phyloP scores from a whole-genome alignment of 352 stramenopile genomes.

The Pythium coloratum region DNA sequence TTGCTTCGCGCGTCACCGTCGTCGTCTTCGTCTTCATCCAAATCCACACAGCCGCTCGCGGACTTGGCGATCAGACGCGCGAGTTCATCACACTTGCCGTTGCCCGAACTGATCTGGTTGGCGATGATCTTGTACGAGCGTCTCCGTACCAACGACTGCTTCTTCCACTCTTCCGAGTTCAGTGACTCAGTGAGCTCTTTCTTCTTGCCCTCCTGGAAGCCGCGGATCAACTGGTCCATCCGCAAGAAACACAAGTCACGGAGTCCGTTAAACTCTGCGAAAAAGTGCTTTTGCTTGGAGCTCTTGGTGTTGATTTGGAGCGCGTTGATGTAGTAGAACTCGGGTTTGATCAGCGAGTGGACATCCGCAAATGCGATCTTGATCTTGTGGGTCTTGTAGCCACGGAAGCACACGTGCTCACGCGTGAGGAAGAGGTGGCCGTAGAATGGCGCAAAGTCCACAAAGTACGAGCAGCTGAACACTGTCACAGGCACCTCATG shows the following conservation, averaged over 20 bases:
- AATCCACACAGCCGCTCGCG: constrained; percentile 40
- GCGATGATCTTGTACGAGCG: constrained; percentile 55
- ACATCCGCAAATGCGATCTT: constrained; percentile 66
- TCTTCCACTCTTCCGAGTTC: constrained; percentile 32
- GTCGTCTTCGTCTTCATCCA: constrained; percentile 31
- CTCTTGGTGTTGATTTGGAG: constrained; percentile 68
- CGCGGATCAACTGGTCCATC: constrained; percentile 69
- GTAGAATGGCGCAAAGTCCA: constrained; percentile 70
- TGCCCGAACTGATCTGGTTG: constrained; percentile 26
- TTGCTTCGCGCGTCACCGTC: constrained; percentile 28
- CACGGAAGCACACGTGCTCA: constrained; percentile 66
- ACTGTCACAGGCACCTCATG: constrained; percentile 57
- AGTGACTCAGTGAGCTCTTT: constrained; percentile 16
- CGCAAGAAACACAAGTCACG: constrained; percentile 72
- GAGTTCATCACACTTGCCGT: constrained; percentile 25
- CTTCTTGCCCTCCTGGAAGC: constrained; percentile 54
- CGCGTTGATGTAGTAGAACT: constrained; percentile 87
- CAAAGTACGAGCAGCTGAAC: constrained; percentile 78
- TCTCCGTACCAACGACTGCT: constrained; percentile 54
- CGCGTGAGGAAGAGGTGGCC: constrained; percentile 72
- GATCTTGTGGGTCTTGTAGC: constrained; percentile 46
- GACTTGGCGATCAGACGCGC: constrained; percentile 8
- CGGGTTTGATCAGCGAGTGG: constrained; percentile 67
- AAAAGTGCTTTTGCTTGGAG: constrained; percentile 61
- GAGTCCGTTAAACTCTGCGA: constrained; percentile 78